Evolutionary conservation across 2,329 filamentous ascomycete species (phyloP).

Genomic region (Rhynchosporium graminicola): DNA sequence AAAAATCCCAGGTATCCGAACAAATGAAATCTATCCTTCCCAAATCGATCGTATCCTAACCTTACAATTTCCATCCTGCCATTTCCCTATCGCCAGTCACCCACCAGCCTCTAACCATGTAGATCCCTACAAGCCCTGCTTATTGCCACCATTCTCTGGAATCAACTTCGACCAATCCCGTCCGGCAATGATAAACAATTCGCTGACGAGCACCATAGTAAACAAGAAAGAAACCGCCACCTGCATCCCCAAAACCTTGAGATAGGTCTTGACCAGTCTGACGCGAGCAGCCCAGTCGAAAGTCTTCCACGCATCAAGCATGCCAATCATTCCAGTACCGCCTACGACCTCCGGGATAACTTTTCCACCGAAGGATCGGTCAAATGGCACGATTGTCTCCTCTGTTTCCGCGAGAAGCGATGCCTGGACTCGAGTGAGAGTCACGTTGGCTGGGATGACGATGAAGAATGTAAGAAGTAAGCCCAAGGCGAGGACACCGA

Average conservation of each 20-base stretch:
- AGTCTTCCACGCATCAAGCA: constrained; percentile 76
- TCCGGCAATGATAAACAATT: constrained; percentile 53
- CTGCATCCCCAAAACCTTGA: constrained; percentile 66
- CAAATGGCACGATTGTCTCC: constrained; percentile 85
- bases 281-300: constrained; percentile 73
- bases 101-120: background rate
- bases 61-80: background rate
- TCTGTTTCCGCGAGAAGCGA: constrained; percentile 80
- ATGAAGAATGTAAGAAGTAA: constrained; percentile 60
- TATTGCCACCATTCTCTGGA: constrained; percentile 21
- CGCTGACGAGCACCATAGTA: constrained; percentile 50
- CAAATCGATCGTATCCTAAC: background rate
- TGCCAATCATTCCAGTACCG: constrained; percentile 68
- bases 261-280: constrained; percentile 72
- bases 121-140: background rate
- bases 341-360: constrained; percentile 74
- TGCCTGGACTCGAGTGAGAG: constrained; percentile 81
- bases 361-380: constrained; percentile 79
- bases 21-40: background rate
- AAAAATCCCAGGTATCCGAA: background rate
- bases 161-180: constrained; percentile 27
- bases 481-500: constrained; percentile 49
- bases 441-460: constrained; percentile 73
- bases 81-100: background rate
- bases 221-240: constrained; percentile 51